Base-by-base conservation (phyloP, 306 rosid species). In the Castanea mollissima region DNA sequence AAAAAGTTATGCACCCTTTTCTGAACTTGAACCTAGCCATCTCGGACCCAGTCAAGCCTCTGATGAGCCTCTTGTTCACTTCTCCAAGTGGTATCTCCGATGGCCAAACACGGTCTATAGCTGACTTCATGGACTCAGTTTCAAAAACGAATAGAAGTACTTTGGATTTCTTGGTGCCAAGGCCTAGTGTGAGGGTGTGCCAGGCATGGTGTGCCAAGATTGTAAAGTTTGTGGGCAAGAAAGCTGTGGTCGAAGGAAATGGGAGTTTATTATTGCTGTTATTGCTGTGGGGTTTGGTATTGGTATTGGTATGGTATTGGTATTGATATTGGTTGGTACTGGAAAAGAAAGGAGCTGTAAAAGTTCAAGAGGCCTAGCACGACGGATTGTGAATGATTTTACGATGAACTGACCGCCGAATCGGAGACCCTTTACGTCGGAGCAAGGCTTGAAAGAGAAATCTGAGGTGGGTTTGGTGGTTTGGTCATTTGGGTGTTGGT, bases 341-440 rank as follows among this genome's bases (percentile, higher is more conserved):
- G 97, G 96, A 38, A 90, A 87, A 15, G 96, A 91, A 5, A 96
- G 93, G 38, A 96, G 86, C 32, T 87, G 89, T 18, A 93, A 88
- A 60, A 96, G 92, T 70, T 96, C 96, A 1, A 87, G 54, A 0
- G 99, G 96, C 44, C 87, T 78, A 32, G 99, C 96, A 46, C 92
- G 88, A 9, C 99, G 86, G 83, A 96, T 83, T 63, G 99, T 89
- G 88, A 96, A 96, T 41, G 99, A 96, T 81, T 93, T 96, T 6
- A 93, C 94, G 54, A 96, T 78, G 98, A 93, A 90, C n/a, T 96
- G 99, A 69, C 97, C 96, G 19, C 99, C 99, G 29, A 96, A 96
- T 55, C 97, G 78, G 67, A 96, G 89, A 19, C 99, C 99, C 72
- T 96, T 96, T 7, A 96, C 99, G 1, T 96, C 96, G 1, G 96